These are phyloP conservation scores for Endoconidiophora laricicola DNA, from an alignment of 2,329 filamentous ascomycete genomes.

Conservation along the genomic window DNA sequence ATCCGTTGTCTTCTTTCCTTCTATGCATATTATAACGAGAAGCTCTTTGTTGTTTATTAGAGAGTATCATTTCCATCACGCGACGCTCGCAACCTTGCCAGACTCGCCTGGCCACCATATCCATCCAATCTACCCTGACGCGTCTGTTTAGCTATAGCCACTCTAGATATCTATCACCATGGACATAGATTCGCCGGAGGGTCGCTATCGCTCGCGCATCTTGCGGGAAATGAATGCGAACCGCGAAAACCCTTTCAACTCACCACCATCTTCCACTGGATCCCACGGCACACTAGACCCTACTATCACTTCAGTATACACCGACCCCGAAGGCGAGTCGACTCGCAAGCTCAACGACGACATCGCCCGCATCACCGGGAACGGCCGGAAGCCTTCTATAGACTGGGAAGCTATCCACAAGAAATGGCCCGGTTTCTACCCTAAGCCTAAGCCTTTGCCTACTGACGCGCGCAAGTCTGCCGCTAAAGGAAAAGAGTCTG, in stretches of 20 bases:
- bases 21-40: neutral
- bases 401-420: conserved; percentile 31
- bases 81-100: neutral
- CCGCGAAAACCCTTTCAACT: conserved; percentile 40
- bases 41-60: conserved; percentile 8
- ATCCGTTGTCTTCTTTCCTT: neutral
- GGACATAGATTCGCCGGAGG: conserved; percentile 24
- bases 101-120: neutral
- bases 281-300: conserved; percentile 40
- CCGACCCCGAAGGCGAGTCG: conserved; percentile 36
- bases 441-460: conserved; percentile 22
- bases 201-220: conserved; percentile 30
- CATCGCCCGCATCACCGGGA: conserved; percentile 26
- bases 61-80: conserved; percentile 6
- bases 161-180: conserved; percentile 17
- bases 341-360: conserved; percentile 34
- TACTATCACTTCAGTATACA: conserved; percentile 35
- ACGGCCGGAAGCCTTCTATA: conserved; percentile 24
- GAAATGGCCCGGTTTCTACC: conserved; percentile 36
- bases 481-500: neutral
- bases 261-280: conserved; percentile 40
- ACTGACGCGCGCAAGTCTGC: conserved; percentile 3
- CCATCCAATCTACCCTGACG: neutral
- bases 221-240: conserved; percentile 36
- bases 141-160: neutral